Conservation (phyloP, 495 filamentous ascomycete species). For the Amorphotheca resinae region DNA sequence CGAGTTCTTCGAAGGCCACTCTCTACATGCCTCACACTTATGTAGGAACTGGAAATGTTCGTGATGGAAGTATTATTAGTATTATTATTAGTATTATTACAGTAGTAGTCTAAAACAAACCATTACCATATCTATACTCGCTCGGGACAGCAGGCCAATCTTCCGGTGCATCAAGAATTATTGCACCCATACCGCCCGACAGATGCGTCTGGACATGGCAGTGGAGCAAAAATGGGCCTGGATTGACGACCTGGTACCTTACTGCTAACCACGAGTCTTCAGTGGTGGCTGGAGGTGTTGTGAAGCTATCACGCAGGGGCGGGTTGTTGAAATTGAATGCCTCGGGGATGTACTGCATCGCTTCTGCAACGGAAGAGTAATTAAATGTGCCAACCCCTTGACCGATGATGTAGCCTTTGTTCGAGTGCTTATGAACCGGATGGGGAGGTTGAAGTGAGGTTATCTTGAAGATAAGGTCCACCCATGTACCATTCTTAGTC, state of each 20-base stretch:
- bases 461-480: slow-evolving; percentile 41
- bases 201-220: too few relatives aligned
- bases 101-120: too few relatives aligned
- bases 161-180: neutral
- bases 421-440: slow-evolving; percentile 51
- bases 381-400: slow-evolving; percentile 34
- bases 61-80: too few relatives aligned
- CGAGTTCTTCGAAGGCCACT: too few relatives aligned
- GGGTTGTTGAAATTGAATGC: neutral
- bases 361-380: slow-evolving; percentile 38
- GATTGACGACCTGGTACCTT: slow-evolving; percentile 45
- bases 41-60: too few relatives aligned
- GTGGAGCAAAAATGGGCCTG: slow-evolving; percentile 45
- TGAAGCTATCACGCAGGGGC: neutral
- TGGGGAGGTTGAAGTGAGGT: slow-evolving; percentile 30
- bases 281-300: slow-evolving; percentile 7
- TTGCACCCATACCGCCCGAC: slow-evolving; percentile 45
- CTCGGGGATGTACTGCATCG: neutral
- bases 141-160: neutral
- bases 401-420: slow-evolving; percentile 45
- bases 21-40: too few relatives aligned
- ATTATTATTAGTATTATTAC: too few relatives aligned
- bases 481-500: slow-evolving; percentile 36
- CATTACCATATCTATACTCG: too few relatives aligned
- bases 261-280: slow-evolving; percentile 37